Evolutionary conservation across 23 red algal species (phyloP), one percentile per base, ranked within the genome.

Genomic region (Agarophyton chilense): DNA sequence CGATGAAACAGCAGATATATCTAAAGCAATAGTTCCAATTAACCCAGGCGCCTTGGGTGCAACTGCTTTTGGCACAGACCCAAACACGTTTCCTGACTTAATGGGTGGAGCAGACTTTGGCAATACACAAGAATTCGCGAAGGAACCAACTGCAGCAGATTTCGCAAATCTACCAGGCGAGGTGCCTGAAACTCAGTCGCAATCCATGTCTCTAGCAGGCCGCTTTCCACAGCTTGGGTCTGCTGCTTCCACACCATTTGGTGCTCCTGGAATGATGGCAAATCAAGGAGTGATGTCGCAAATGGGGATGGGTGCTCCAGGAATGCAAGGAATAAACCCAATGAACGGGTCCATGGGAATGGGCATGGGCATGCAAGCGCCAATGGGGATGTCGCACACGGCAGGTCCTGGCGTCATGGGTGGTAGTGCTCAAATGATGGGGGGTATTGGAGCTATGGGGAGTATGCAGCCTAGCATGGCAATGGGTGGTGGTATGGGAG

Each of bases 111-210:
- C 63, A 36, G 82, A 87, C 43, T 14, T 46, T 2, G 17, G 28
- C 33, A 38, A 38, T 29, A 19, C 68, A 28, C 68, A 74, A 47
- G 39, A 74, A 31, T 12, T 46, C 29, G 41, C 24, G 19, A 43
- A 0, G 68, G 68, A 74, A 74, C 68, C 68, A 47, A 73, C 82
- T 46, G 82, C 82, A 28, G 67, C 82, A 29, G 82, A 87, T 72
- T 87, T 87, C 52, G 82, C 63, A 28, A 87, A 87, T 35, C 44
- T 87, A 39, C 82, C 82, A 44, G 82, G 82, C 51, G 82, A 87
- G 47, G 45, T 87, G 10, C 82, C 82, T 40, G 82, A 87, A 74
- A 60, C 44, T 39, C 82, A 72, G 40, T 26, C 22, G 10, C 67
- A 54, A 38, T 19, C 64, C 24, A 28, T 55, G 36, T 53, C 82